These are phyloP conservation scores for Penicillium ucsense DNA, from an alignment of 495 filamentous ascomycete species.

Conservation along the genomic window DNA sequence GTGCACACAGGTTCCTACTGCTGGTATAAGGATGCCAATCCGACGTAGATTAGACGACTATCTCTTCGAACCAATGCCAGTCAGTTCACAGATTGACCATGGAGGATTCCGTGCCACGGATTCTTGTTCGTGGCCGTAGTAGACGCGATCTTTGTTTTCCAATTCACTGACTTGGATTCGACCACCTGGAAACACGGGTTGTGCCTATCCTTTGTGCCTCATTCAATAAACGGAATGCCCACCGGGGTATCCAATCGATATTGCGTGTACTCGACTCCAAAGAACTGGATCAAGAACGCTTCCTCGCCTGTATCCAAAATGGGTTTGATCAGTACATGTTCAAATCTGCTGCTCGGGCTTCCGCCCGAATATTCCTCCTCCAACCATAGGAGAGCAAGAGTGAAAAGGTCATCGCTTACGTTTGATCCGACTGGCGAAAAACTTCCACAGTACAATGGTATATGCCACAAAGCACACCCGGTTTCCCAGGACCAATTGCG, in stretches of 20 bases:
- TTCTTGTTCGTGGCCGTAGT: too few species aligned
- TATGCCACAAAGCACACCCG: constrained; percentile 65
- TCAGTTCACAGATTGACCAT: too few species aligned
- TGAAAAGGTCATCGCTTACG: constrained; percentile 30
- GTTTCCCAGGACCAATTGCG: constrained; percentile 85
- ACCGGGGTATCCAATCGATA: constrained; percentile 60
- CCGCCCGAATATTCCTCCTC: too few species aligned
- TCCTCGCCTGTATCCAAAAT: constrained; percentile 54
- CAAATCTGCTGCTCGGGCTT: too few species aligned
- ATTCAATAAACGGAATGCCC: constrained; percentile 63
- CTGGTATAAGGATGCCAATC: too few species aligned
- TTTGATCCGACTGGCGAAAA: constrained; percentile 64
- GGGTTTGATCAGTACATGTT: too few species aligned
- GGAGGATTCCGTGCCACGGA: too few species aligned
- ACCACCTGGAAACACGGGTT: background rate
- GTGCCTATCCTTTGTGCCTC: background rate
- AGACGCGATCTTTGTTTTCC: too few species aligned
- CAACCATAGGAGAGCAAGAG: too few species aligned
- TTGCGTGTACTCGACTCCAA: constrained; percentile 68
- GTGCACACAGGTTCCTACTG: too few species aligned
- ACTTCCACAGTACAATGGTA: constrained; percentile 66
- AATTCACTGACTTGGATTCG: background rate
- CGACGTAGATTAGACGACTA: too few species aligned
- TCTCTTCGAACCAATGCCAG: too few species aligned
- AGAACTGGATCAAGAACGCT: constrained; percentile 65